Evolutionary conservation across 2,329 filamentous ascomycete genomes (phyloP), one percentile per base, ranked within the genome.

Genomic region (Trichophyton schoenleinii): DNA sequence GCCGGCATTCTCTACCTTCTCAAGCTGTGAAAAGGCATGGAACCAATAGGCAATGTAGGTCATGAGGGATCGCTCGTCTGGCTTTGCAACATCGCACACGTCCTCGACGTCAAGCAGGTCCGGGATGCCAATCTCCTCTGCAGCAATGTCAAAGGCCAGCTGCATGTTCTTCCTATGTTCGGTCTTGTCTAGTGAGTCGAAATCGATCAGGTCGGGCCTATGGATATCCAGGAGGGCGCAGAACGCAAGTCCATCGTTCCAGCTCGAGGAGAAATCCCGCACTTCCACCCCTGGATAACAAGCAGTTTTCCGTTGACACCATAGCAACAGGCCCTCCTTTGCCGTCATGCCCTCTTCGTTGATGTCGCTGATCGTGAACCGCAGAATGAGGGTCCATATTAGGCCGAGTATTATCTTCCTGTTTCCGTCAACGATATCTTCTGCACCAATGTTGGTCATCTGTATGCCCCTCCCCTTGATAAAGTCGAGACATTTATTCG

Each of bases 11-110:
- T 99, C 94, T 7, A 99, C 94, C 72, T 92, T 88, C 77, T 99
- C 94, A 86, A 99, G 95, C 71, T 97, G 92, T 34, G 92, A 97
- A 73, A 99, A 99, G 68, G 94, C 94, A 72, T 99, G 94, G 81
- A 99, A 99, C 94, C 94, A 99, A 79, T 99, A 99, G 66, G 94
- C 94, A 69, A 99, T 99, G 74, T 99, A 99, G 0, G 94, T 99
- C 94, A 99, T 99, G 72, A 99, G 81, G 73, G 89, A 95, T 68
- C 90, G 87, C 75, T 99, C 94, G 72, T 99, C 94, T 25, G 94
- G 94, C 77, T 94, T 95, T 25, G 91, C 83, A 31, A 99, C 92
- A 72, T 99, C 94, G 73, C 90, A 96, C 20, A 99, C 94, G 78
- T 99, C 94, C 75, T 99, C 94, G 13, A 97, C 94, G 73, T 99